Evolutionary conservation across 306 rosid genomes (phyloP).

Genomic region (Adenanthera pavonina): DNA sequence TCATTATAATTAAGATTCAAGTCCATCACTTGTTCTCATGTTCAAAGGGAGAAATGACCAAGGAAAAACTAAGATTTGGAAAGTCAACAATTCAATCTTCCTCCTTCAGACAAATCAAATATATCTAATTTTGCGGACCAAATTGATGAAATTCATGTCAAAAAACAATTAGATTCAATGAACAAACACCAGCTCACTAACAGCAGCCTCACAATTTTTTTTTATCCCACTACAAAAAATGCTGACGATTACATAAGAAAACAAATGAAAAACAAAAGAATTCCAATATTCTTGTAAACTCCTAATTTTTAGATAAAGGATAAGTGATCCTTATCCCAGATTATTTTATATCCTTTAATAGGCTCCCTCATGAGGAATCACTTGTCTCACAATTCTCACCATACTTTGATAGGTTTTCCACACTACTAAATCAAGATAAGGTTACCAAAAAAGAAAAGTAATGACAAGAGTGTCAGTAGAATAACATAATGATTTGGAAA

Average conservation of each 20-base stretch:
- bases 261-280: not conserved
- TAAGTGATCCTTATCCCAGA: not conserved
- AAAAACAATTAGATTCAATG: not conserved
- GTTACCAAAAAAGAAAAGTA: not conserved
- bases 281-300: not conserved
- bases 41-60: not conserved
- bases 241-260: not conserved
- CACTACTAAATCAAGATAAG: not conserved
- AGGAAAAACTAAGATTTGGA: not conserved
- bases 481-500: not conserved
- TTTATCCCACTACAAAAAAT: not conserved
- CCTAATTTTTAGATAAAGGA: not conserved
- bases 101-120: not conserved
- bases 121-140: not conserved
- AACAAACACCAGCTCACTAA: not conserved
- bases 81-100: not conserved
- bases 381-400: not conserved
- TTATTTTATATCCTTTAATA: not conserved
- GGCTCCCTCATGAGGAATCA: not conserved
- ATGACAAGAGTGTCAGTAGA: not conserved
- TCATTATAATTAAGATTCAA: not conserved
- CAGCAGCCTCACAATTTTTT: not conserved
- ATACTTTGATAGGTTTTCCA: slow-evolving; percentile 1
- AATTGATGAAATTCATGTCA: not conserved
- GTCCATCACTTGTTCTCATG: not conserved